phyloP scores from a whole-genome alignment of 495 filamentous ascomycete species.

The Parachaetomium inaequale region DNA sequence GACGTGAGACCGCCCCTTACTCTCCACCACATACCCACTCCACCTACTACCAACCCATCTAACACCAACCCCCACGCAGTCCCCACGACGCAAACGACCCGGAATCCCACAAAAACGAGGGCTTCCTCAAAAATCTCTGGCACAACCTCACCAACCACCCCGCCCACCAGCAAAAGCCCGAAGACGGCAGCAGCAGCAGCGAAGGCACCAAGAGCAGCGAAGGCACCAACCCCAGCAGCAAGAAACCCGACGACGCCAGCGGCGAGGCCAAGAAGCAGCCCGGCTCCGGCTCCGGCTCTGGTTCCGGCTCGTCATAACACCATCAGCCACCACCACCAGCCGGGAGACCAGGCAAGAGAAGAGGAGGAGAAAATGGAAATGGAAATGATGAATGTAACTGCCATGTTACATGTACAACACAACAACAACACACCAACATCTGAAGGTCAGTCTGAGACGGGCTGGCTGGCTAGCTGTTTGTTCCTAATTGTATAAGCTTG shows the following conservation, averaged over 20 bases:
- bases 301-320: too few species aligned
- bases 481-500: too few species aligned
- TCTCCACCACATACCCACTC: slow-evolving; percentile 1
- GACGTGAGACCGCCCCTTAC: slow-evolving; percentile 14
- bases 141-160: slow-evolving; percentile 78
- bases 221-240: background rate
- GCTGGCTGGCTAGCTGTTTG: too few species aligned
- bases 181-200: slow-evolving; percentile 23
- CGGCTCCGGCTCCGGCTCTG: background rate
- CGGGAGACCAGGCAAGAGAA: background rate
- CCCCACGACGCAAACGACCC: background rate
- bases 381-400: background rate
- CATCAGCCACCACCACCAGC: too few species aligned
- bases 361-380: background rate
- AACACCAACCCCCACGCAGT: background rate
- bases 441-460: too few species aligned
- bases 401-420: background rate
- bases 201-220: background rate
- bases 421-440: background rate
- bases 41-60: background rate
- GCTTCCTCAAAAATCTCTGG: slow-evolving; percentile 87
- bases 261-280: background rate
- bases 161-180: slow-evolving; percentile 43
- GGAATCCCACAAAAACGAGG: slow-evolving; percentile 65
- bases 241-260: background rate